Conservation (phyloP, 495 filamentous ascomycete species). For the Penicillium pulvis region DNA sequence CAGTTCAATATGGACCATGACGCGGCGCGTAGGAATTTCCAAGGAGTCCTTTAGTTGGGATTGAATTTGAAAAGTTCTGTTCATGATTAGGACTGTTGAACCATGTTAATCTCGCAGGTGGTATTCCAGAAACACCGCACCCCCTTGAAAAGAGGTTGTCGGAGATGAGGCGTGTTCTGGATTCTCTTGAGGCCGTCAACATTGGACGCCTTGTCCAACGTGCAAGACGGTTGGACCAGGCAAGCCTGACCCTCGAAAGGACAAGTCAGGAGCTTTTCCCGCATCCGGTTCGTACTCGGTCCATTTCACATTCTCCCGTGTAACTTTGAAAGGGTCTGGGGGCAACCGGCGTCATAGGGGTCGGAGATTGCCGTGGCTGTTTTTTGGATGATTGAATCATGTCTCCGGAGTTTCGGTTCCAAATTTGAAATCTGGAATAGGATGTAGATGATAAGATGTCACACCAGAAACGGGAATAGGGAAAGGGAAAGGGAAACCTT, state of each 20-base stretch:
- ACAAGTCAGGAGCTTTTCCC: constrained; percentile 21
- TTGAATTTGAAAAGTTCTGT: neutral
- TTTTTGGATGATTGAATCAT: neutral
- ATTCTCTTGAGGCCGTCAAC: neutral
- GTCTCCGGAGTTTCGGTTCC: neutral
- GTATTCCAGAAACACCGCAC: neutral
- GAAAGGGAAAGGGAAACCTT: neutral
- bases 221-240: constrained; percentile 5
- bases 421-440: neutral
- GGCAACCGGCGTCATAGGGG: constrained; percentile 8
- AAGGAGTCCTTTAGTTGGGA: neutral
- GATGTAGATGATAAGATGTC: constrained; percentile 8
- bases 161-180: constrained; percentile 10
- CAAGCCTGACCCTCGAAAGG: constrained; percentile 10
- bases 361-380: constrained; percentile 27
- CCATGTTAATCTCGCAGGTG: constrained; percentile 14
- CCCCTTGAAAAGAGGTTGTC: neutral
- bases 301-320: constrained; percentile 26
- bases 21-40: neutral
- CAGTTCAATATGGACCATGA: neutral
- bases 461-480: constrained; percentile 11
- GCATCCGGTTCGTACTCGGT: constrained; percentile 23
- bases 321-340: constrained; percentile 19
- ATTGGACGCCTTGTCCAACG: constrained; percentile 30
- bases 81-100: constrained; percentile 7